Base-by-base conservation (phyloP, 2,329 filamentous ascomycete genomes). In the Pseudocercospora fijiensis region DNA sequence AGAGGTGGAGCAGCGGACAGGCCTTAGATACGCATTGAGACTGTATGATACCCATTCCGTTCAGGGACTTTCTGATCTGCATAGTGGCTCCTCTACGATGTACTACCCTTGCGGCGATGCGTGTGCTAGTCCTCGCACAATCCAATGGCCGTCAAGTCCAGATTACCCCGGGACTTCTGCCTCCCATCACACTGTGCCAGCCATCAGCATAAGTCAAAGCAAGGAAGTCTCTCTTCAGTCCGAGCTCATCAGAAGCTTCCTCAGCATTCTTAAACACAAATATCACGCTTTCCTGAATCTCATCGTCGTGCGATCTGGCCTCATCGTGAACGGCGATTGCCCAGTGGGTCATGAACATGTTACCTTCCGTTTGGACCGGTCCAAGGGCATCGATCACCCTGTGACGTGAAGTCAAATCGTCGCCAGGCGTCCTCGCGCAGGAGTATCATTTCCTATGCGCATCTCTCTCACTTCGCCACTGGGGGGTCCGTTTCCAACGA, bases 1-100 rank as follows among this genome's bases (percentile, higher is more conserved):
- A 47, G 70, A 57, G 79, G 76, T 7, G 78, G 77, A 5, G 76
- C 75, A 4, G 69, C 73, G 10, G 63, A 77, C 37, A 77, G 77
- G 70, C 73, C 75, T 58, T 76, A n/a, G 64, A 72, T 18, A 22
- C 18, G 27, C 2, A 1, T 16, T 24, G 43, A 37, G 28, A 10
- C 13, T 60, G 64, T 66, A 63, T 62, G 59, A 68, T 66, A 65
- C 57, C 66, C 57, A 60, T n/a, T 8, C 16, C 16, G 2, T 41
- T 18, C 37, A n/a, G 37, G 37, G 5, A 41, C 37, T 18, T 18
- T 41, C 37, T 41, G 37, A 41, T n/a, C 5, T 41, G 37, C 37
- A 41, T n/a, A 41, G 37, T 41, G 37, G 5, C 16, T n/a, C 16
- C 8, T 33, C 10, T 11, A 33, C 11, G n/a, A n/a, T n/a, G n/a